Base-by-base conservation (phyloP, 495 filamentous ascomycete species). In the Neurospora sublineolata region DNA sequence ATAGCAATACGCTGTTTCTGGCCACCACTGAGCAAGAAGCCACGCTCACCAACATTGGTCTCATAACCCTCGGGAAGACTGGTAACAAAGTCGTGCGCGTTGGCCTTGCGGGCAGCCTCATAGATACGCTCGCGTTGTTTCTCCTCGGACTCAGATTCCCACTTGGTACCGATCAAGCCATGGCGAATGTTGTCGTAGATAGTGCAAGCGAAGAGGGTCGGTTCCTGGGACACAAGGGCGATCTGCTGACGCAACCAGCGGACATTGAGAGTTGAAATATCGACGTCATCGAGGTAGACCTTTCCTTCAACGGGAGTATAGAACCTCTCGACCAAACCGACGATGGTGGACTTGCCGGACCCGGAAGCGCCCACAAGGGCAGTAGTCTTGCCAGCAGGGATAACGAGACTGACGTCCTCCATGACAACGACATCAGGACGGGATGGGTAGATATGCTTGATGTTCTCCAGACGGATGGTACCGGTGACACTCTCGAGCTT, bases 391-490 rank as follows among this genome's bases (percentile, higher is more conserved):
- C 94, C 94, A 23, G 95, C 92, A 12, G 91, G 90, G 70, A 98
- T 89, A 0, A 83, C 75, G 14, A 99, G 86, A 69, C 85, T 92
- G 70, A 97, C 91, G 70, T 90, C 88, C 64, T 93, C 81, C 88
- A 98, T 93, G 30, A 98, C 89, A 14, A 88, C 87, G 30, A 97
- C 94, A 74, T 97, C 93, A 0, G 94, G 92, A 40, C 95, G 87
- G 2, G 93, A 97, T 8, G 95, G 95, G 75, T 99, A 99, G 75
- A 97, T 92, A 75, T 97, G 94, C 81, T 91, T 94, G 77, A 99
- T 84, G 72, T 92, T 83, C 74, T 89, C 85, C n/a, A 99, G 83
- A 75, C 95, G 91, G 71, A 99, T 89, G 8, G 87, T 89, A 37
- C 94, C 95, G 41, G 90, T 84, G 7, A 96, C 86, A 36, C 87